A percentile compares a stretch with the other conserved stretches of the same genome.
Conservation (phyloP, 179 eudicot species). For the Gypsophila paniculata region DNA sequence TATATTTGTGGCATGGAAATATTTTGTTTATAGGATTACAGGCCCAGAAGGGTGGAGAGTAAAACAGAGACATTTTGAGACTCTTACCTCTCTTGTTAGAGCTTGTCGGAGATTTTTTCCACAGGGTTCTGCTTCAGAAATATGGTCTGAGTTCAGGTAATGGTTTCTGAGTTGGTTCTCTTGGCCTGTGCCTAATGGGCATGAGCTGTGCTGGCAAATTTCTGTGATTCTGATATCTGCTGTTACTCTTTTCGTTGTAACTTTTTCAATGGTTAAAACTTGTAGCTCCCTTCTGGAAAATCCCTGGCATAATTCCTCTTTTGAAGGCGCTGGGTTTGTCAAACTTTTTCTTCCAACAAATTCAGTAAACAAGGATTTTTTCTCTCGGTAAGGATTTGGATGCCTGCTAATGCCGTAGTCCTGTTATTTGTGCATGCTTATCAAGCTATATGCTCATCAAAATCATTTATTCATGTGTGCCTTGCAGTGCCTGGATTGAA, state of each 20-base stretch:
- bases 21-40: conserved; percentile 50
- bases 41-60: conserved; percentile 99
- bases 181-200: conserved; percentile 9
- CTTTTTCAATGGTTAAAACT: conserved; percentile 9
- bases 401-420: conserved; percentile 12
- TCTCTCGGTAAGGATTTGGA: conserved; percentile 50
- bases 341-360: conserved; percentile 92
- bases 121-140: conserved; percentile 78
- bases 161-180: conserved; percentile 8
- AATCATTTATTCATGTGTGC: conserved; percentile 21
- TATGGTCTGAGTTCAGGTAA: conserved; percentile 96
- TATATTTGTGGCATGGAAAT: conserved; percentile 14
- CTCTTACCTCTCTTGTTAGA: conserved; percentile 86
- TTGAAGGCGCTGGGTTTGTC: conserved; percentile 93
- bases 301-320: conserved; percentile 97
- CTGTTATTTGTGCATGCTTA: conserved; percentile 1
- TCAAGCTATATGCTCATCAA: background rate
- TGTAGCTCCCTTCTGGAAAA: conserved; percentile 78
- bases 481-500: conserved; percentile 64
- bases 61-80: conserved; percentile 89
- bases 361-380: conserved; percentile 73
- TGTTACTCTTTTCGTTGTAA: background rate
- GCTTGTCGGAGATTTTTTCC: conserved; percentile 92
- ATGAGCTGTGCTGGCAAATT: conserved; percentile 2
- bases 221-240: background rate